Evolutionary conservation across 2,329 filamentous ascomycete genomes (phyloP), one percentile per base, ranked within the genome.

Genomic region (Geosmithia flava): DNA sequence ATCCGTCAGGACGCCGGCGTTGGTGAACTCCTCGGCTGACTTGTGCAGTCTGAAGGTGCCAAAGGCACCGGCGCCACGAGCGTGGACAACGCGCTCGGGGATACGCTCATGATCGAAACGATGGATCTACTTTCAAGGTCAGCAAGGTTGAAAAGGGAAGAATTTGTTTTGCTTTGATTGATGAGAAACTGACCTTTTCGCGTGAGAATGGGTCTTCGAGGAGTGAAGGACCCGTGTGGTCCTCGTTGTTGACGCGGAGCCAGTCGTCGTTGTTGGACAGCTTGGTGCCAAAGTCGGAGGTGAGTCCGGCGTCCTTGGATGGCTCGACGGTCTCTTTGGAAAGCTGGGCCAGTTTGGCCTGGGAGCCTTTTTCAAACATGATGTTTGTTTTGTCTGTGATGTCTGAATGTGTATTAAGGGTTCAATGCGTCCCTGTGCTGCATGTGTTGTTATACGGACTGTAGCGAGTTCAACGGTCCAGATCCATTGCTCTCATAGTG

Each of bases 281-380:
- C 63, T 83, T 87, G 27, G 83, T 79, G 20, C 88, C 88, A 65
- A 75, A 87, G 58, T 95, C 87, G 45, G 82, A 83, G 0, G 87
- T 91, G 54, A 89, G 78, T 40, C 76, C 72, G 30, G 74, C 69
- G 39, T 78, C 72, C 46, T 74, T 64, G 43, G 75, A 66, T 2
- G 78, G 71, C 58, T 87, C 72, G 48, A 78, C 74, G 3, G 68
- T 83, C 52, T 81, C 68, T 41, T 66, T 64, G 23, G 70, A 62
- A 45, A 90, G 68, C 56, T 89, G 80, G 16, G 72, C 69, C 23
- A 76, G 58, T 70, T 89, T 88, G 53, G 70, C 68, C 52, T 55
- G 41, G n/a, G 47, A 37, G 6, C 29, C 29, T 19, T 44, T 30
- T 17, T 20, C 20, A 23, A 41, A 41, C 47, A 48, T 48, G 23